Percentiles rank a stretch among this genome's conserved stretches.
phyloP scores from a whole-genome alignment of 1,139 yeast species.

The Hemisphaericaspora subhashii region DNA sequence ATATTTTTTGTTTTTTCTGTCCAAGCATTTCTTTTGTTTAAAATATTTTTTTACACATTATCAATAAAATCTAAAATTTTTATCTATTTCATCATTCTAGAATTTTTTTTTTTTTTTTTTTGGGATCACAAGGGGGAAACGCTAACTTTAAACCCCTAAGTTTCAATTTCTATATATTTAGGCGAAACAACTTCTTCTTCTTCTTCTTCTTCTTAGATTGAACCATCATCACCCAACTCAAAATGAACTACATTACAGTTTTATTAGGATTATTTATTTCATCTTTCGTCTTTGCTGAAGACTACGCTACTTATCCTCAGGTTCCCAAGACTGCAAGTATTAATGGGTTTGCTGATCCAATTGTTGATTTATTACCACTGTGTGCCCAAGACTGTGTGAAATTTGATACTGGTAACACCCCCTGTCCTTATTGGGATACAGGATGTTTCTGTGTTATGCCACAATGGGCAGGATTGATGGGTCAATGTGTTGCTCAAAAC shows the following conservation, averaged over 20 bases:
- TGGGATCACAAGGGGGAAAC: too few species aligned
- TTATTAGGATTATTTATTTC: background rate
- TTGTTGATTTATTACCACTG: conserved; percentile 37
- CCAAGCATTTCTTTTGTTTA: too few species aligned
- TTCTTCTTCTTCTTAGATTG: too few species aligned
- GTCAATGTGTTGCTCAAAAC: conserved; percentile 41
- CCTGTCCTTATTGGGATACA: conserved; percentile 57
- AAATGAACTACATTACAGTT: background rate
- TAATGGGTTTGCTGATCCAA: conserved; percentile 55
- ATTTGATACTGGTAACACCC: conserved; percentile 34
- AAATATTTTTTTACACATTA: too few species aligned
- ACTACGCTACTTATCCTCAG: conserved; percentile 46
- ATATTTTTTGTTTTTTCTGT: background rate
- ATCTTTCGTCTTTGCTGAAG: conserved; percentile 20
- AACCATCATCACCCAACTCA: too few species aligned
- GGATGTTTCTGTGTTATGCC: conserved; percentile 56
- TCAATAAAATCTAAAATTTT: background rate
- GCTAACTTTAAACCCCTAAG: too few species aligned
- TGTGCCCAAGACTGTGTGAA: conserved; percentile 49
- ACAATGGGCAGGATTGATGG: conserved; percentile 47
- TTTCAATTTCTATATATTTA: too few species aligned
- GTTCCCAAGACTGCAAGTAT: conserved; percentile 51
- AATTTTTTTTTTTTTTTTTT: too few species aligned
- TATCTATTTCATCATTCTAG: conserved; percentile 1
- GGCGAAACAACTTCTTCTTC: too few species aligned